A percentile compares a stretch with the other conserved stretches of the same genome.
Conservation (phyloP, 1,139 yeast genomes). For the Tardiomyces depauwii region DNA sequence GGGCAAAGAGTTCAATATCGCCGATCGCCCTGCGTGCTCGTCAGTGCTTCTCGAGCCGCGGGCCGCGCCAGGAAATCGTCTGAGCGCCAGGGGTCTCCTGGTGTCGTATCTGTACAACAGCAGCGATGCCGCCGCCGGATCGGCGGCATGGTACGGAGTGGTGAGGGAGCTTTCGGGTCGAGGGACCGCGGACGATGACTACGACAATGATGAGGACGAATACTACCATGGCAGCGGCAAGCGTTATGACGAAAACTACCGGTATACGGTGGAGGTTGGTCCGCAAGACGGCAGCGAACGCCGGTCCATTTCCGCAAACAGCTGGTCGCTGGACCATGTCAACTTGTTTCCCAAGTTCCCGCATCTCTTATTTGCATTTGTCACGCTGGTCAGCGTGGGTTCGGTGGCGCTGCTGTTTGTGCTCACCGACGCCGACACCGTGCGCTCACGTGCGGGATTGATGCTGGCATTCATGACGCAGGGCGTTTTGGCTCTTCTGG, state of each 20-base stretch:
- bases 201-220: not conserved
- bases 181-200: not conserved
- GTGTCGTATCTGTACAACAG: slow-evolving; percentile 11
- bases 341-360: not conserved
- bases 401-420: slow-evolving; percentile 11
- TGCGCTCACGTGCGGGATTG: slow-evolving; percentile 51
- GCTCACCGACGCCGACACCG: slow-evolving; percentile 29
- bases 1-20: not conserved
- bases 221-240: not conserved
- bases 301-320: no score
- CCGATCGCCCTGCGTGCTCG: not conserved
- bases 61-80: not conserved
- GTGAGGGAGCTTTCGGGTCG: not conserved
- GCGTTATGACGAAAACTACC: not conserved
- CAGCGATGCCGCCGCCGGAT: slow-evolving; percentile 5
- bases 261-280: no score
- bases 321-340: not conserved
- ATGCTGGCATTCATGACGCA: slow-evolving; percentile 51
- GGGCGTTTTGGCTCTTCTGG: slow-evolving; percentile 33
- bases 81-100: slow-evolving; percentile 11
- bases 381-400: not conserved
- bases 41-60: not conserved
- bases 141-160: not conserved
- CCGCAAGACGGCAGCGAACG: no score
- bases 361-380: not conserved